Conservation (phyloP, 805 yeast species). For the Metschnikowia henanensis region DNA sequence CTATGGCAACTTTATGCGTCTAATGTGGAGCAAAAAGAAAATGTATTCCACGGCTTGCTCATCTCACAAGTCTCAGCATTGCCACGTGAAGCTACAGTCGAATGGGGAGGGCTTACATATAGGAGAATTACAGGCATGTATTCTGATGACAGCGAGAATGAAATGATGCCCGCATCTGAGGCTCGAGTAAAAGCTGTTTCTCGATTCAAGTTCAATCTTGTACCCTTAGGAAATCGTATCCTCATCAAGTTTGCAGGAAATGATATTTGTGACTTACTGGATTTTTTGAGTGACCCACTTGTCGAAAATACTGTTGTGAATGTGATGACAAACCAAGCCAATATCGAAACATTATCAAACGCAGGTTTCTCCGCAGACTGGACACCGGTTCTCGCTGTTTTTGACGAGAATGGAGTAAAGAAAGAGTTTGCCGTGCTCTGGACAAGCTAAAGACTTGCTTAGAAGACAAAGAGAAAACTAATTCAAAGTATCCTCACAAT, state of each 20-base stretch:
- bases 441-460: too few relatives aligned
- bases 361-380: constrained; percentile 19
- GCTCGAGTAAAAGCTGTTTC: neutral
- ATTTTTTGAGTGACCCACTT: constrained; percentile 11
- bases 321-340: constrained; percentile 11
- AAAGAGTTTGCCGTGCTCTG: constrained; percentile 13
- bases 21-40: constrained; percentile 19
- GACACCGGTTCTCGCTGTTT: constrained; percentile 18
- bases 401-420: constrained; percentile 13
- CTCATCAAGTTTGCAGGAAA: constrained; percentile 8
- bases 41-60: constrained; percentile 33
- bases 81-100: constrained; percentile 66
- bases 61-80: constrained; percentile 56
- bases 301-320: constrained; percentile 7
- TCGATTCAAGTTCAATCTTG: constrained; percentile 3
- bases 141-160: constrained; percentile 36
- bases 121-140: constrained; percentile 36
- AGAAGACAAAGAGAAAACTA: too few relatives aligned
- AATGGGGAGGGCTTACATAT: constrained; percentile 71
- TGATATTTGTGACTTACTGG: constrained; percentile 9
- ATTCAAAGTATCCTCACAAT: too few relatives aligned
- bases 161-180: neutral
- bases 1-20: constrained; percentile 48
- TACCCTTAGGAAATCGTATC: constrained; percentile 6
- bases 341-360: constrained; percentile 12